Evolutionary conservation across 2,329 filamentous ascomycete genomes (phyloP), one percentile per base, ranked within the genome.

Genomic region (Mycocentrospora acerina): DNA sequence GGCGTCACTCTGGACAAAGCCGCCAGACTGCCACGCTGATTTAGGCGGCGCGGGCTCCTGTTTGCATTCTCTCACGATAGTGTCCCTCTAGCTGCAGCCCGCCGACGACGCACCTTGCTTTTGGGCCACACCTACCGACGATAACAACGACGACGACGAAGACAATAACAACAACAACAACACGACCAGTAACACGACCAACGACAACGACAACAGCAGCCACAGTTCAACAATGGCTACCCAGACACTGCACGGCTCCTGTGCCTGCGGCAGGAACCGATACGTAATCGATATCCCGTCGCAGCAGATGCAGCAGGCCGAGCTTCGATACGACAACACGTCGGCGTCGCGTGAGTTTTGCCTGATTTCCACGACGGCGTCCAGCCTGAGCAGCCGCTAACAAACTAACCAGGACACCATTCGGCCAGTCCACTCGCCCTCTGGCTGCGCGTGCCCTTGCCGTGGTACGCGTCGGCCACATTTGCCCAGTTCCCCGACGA

Each of bases 251-350:
- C 81, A 79, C 49, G 90, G 90, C 57, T 80, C 83, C 49, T 95
- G 90, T 72, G 83, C 85, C 36, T 96, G 90, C 67, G 89, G 90
- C 40, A 82, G 90, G 45, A 95, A 93, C 60, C 78, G 83, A 60
- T 95, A 95, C 70, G 76, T 82, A 41, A 81, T 95, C 52, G 70
- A 80, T 30, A 76, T 91, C 16, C 89, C 89, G 27, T 68, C 71
- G 26, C 71, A 81, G 24, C 69, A 77, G 34, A 81, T 83, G 12
- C 77, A 82, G 51, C 81, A 94, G 15, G 79, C 89, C 46, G 63
- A 67, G 38, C 28, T 67, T 40, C 51, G 55, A 36, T 93, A 95
- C 63, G 85, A 89, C 66, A 82, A 83, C 25, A 79, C 81, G 42
- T 73, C 76, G 39, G 72, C 76, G 26, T 86, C 88, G 56, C 82